Base-by-base conservation (phyloP, 306 rosid species). In the Ochetophila trinervis region DNA sequence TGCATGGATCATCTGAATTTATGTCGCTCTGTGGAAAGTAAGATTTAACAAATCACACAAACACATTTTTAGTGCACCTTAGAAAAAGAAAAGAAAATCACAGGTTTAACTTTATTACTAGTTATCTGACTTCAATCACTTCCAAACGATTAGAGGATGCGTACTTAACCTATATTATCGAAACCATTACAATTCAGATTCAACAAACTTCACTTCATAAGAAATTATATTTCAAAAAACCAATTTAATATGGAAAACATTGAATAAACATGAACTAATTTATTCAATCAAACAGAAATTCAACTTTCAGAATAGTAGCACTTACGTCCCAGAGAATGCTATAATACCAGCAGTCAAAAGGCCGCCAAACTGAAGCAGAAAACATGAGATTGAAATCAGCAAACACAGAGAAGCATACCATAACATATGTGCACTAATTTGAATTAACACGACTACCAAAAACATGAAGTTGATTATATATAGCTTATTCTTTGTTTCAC, bases 281-380 rank as follows among this genome's bases (percentile, higher is more conserved):
- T n/a, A n/a, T n/a, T n/a, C n/a, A n/a, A n/a, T n/a, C n/a, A n/a
- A n/a, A n/a, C n/a, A n/a, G n/a, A n/a, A n/a, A n/a, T n/a, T n/a
- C n/a, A n/a, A n/a, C n/a, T n/a, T n/a, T n/a, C 5, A 22, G 30
- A 65, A 73, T 63, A 42, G 48, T 12, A 63, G 40, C 67, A 73
- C 99, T 84, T 86, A 90, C 96, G 97, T 76, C 64, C 99, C 97
- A 12, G 99, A 90, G 83, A 93, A 93, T 52, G 90, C 90, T 21
- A 93, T 44, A 71, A 90, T 83, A 19, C 97, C 99, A 64, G 97
- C 35, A 10, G 96, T 84, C 70, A 93, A 75, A 70, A 93, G 91
- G 61, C 94, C 88, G 75, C 99, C 99, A 77, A 87, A 93, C 99
- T 93, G 87, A 72, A 69, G 53, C 68, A 63, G 50, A 42, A 67